phyloP scores from a whole-genome alignment of 805 yeast species.

The Cyberlindnera mycetangii region DNA sequence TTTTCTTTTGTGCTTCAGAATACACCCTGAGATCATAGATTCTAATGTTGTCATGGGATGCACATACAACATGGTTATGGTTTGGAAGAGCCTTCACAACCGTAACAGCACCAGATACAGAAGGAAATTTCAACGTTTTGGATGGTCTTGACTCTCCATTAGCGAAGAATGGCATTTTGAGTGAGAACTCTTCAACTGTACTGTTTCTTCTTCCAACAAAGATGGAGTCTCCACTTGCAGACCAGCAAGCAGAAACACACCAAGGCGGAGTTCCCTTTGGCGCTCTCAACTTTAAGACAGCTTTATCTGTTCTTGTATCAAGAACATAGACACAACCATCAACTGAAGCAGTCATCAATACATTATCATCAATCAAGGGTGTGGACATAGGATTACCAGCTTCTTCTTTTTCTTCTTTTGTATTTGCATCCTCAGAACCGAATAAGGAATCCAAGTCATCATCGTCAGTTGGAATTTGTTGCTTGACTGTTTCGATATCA shows the following conservation, averaged over 20 bases:
- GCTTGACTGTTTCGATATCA: slow-evolving; percentile 19
- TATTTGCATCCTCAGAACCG: slow-evolving; percentile 51
- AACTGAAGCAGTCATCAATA: slow-evolving; percentile 76
- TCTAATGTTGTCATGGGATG: slow-evolving; percentile 86
- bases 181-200: slow-evolving; percentile 70
- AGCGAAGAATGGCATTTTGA: slow-evolving; percentile 49
- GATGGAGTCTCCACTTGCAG: slow-evolving; percentile 71
- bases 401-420: slow-evolving; percentile 27
- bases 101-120: slow-evolving; percentile 87
- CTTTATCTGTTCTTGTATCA: slow-evolving; percentile 61
- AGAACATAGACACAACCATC: slow-evolving; percentile 81
- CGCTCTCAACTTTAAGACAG: slow-evolving; percentile 47
- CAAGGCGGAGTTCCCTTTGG: slow-evolving; percentile 83
- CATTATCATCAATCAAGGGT: slow-evolving; percentile 35
- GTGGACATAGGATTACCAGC: neutral
- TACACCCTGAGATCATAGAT: slow-evolving; percentile 67
- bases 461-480: slow-evolving; percentile 27
- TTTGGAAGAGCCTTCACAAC: slow-evolving; percentile 79
- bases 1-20: slow-evolving; percentile 34
- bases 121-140: slow-evolving; percentile 69
- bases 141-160: slow-evolving; percentile 46
- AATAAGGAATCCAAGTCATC: slow-evolving; percentile 55
- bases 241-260: slow-evolving; percentile 91
- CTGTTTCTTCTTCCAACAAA: slow-evolving; percentile 90
- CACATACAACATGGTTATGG: slow-evolving; percentile 75